A percentile compares a stretch with the other conserved stretches of the same genome.
Evolutionary conservation across 139 green algal genomes (phyloP).

Genomic region (Picochlorum sp.): DNA sequence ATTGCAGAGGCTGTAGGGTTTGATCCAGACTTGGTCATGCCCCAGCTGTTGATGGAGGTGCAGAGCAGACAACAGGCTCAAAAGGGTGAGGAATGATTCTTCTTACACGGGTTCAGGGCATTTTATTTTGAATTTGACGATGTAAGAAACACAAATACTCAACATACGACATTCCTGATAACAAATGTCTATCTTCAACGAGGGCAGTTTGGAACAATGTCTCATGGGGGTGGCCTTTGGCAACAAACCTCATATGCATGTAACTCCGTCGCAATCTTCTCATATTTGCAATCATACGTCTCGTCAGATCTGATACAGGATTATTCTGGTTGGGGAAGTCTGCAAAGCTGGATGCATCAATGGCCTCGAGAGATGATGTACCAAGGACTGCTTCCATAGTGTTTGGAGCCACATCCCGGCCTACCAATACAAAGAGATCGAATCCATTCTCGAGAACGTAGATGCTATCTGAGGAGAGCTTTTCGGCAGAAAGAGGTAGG

Average conservation of each 20-base stretch:
- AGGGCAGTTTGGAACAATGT: constrained; percentile 53
- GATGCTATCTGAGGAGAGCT: constrained; percentile 55
- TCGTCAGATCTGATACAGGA: constrained; percentile 4
- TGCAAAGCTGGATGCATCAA: neutral
- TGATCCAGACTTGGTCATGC: constrained; percentile 32
- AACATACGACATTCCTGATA: constrained; percentile 67
- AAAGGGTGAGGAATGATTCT: neutral
- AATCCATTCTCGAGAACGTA: constrained; percentile 79
- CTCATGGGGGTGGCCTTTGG: constrained; percentile 41
- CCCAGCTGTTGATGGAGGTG: constrained; percentile 1
- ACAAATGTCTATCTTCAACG: constrained; percentile 65
- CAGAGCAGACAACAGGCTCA: neutral
- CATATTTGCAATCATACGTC: constrained; percentile 36
- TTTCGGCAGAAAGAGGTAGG: constrained; percentile 37
- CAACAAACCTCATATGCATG: constrained; percentile 59
- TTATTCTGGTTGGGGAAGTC: constrained; percentile 9
- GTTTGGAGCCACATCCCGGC: constrained; percentile 13
- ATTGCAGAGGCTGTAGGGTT: constrained; percentile 38
- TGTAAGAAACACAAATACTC: constrained; percentile 85
- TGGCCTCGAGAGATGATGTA: constrained; percentile 24
- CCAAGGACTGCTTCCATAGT: constrained; percentile 54
- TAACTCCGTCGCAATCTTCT: constrained; percentile 51
- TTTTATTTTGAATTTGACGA: constrained; percentile 71
- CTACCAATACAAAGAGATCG: constrained; percentile 40
- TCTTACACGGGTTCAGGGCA: constrained; percentile 28